Percentiles rank a stretch among this genome's conserved stretches.
Conservation (phyloP, 371 early-diverging fungal genomes). For the Nematocida sp. region DNA sequence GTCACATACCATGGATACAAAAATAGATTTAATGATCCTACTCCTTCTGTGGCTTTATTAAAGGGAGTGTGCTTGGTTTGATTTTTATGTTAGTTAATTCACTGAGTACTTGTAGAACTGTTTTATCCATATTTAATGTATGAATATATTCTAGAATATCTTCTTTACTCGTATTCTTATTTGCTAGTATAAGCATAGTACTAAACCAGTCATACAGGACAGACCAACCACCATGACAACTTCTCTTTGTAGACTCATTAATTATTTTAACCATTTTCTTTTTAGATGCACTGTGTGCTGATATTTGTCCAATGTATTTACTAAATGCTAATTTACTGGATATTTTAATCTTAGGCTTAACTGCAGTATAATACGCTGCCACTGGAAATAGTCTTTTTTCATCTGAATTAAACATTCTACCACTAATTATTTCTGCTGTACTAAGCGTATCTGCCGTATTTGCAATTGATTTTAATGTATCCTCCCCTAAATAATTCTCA, state of each 20-base stretch:
- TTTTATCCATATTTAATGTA: constrained; percentile 1
- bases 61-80: background rate
- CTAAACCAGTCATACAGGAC: background rate
- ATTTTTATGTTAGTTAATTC: constrained; percentile 3
- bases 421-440: constrained; percentile 17
- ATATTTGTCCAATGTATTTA: constrained; percentile 27
- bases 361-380: constrained; percentile 43
- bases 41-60: constrained; percentile 3
- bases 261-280: background rate
- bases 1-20: background rate
- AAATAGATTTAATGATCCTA: background rate
- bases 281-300: background rate
- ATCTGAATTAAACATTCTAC: background rate
- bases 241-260: background rate
- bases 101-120: constrained; percentile 7
- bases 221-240: constrained; percentile 33
- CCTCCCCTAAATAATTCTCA: constrained; percentile 71
- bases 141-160: background rate
- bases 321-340: constrained; percentile 19
- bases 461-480: constrained; percentile 32
- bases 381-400: constrained; percentile 37
- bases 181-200: background rate
- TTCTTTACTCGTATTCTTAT: background rate
- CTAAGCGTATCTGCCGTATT: constrained; percentile 40
- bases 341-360: constrained; percentile 16